Percentiles rank a stretch among this genome's conserved stretches.
phyloP scores from a whole-genome alignment of 163 green algal species.

The Scenedesmus sp. region DNA sequence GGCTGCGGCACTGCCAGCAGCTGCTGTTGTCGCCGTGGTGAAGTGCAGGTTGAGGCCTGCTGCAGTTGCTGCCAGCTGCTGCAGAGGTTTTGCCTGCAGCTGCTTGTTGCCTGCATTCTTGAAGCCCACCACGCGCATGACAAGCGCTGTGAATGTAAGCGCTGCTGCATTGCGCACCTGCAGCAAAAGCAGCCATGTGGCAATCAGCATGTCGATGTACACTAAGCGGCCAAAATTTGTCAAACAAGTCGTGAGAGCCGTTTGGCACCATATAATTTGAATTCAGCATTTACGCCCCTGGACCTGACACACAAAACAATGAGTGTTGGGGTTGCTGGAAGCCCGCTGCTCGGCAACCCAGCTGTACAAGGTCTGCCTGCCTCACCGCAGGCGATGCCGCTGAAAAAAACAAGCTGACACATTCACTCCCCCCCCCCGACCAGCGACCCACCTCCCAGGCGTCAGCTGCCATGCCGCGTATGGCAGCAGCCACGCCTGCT shows the following conservation, averaged over 20 bases:
- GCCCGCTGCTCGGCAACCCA: no score
- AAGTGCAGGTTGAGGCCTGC: not conserved
- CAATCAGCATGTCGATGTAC: not conserved
- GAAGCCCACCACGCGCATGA: constrained; percentile 87
- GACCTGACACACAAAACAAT: no score
- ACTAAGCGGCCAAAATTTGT: no score
- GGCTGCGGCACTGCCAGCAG: not conserved
- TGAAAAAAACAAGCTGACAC: no score
- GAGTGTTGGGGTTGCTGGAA: no score
- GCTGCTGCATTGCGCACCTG: constrained; percentile 87
- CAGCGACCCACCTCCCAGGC: constrained; percentile 75
- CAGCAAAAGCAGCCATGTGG: constrained; percentile 52
- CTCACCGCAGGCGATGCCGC: no score
- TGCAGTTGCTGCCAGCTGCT: constrained; percentile 37
- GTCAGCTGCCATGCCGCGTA: constrained; percentile 28
- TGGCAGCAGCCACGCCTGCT: constrained; percentile 61
- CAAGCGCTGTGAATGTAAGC: constrained; percentile 86
- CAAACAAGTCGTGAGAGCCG: no score
- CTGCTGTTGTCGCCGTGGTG: not conserved
- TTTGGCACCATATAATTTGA: no score
- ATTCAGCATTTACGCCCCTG: no score
- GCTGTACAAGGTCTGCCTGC: no score
- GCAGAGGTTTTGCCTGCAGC: constrained; percentile 9
- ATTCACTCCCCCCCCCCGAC: no score
- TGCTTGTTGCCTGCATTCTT: constrained; percentile 75